Evolutionary conservation across 2,329 filamentous ascomycete species (phyloP).

Genomic region (Neonectria magnoliae): DNA sequence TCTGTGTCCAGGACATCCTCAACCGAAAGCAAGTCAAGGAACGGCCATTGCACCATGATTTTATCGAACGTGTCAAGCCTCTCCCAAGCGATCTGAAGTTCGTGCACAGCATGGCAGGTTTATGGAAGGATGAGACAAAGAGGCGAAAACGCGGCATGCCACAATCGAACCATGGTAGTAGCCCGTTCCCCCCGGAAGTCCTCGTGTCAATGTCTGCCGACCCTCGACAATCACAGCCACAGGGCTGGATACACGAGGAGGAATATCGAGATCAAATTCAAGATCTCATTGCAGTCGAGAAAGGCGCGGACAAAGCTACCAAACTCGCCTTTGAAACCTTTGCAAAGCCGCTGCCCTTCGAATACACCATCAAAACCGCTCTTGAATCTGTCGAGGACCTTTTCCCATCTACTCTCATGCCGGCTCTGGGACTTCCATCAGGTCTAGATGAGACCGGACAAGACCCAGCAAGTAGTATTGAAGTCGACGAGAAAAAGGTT

Average conservation of each 20-base stretch:
- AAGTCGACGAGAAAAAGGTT: slow-evolving; percentile 73
- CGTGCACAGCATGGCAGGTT: slow-evolving; percentile 90
- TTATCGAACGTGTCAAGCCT: slow-evolving; percentile 76
- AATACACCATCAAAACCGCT: slow-evolving; percentile 74
- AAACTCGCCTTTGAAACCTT: slow-evolving; percentile 73
- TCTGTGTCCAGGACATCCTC: slow-evolving; percentile 86
- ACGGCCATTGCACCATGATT: slow-evolving; percentile 86
- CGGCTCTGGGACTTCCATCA: slow-evolving; percentile 55
- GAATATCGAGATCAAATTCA: slow-evolving; percentile 77
- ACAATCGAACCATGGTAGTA: slow-evolving; percentile 70
- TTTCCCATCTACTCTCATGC: slow-evolving; percentile 73
- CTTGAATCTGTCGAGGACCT: slow-evolving; percentile 89
- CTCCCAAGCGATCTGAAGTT: slow-evolving; percentile 77
- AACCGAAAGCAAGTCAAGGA: slow-evolving; percentile 82
- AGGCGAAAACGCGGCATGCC: slow-evolving; percentile 79
- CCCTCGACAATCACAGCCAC: slow-evolving; percentile 73
- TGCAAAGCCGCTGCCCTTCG: slow-evolving; percentile 62
- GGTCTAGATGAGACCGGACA: slow-evolving; percentile 34
- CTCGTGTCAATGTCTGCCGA: slow-evolving; percentile 91
- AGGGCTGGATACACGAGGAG: slow-evolving; percentile 93
- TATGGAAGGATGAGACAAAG: slow-evolving; percentile 91
- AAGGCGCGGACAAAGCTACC: slow-evolving; percentile 50
- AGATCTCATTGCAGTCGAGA: slow-evolving; percentile 73
- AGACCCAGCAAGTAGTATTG: slow-evolving; percentile 57
- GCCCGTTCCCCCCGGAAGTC: slow-evolving; percentile 82